Evolutionary conservation across 306 rosid genomes (phyloP).

Genomic region (Rubus idaeus): DNA sequence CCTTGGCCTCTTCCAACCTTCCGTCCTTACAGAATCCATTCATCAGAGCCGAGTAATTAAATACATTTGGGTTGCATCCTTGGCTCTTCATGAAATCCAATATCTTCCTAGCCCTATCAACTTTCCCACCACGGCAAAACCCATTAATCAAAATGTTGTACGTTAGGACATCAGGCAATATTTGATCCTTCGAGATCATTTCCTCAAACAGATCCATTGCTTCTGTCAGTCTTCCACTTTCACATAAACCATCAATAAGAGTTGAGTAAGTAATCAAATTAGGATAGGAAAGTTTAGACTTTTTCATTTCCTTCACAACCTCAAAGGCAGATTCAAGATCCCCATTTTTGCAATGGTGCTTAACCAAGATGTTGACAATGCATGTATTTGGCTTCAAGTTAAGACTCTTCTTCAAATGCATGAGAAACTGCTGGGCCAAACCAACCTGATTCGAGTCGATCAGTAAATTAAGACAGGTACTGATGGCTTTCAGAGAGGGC

Average conservation of each 20-base stretch:
- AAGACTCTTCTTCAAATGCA: conserved; percentile 53
- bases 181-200: conserved; percentile 62
- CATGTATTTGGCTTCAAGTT: conserved; percentile 65
- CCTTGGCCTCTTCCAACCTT: conserved; percentile 56
- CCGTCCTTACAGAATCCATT: conserved; percentile 64
- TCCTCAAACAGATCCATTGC: conserved; percentile 81
- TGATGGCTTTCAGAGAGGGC: conserved; percentile 73
- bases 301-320: conserved; percentile 72
- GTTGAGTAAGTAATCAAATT: conserved; percentile 81
- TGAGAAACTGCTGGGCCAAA: conserved; percentile 64
- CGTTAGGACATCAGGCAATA: conserved; percentile 68
- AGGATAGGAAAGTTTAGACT: conserved; percentile 55
- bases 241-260: conserved; percentile 72
- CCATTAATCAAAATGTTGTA: conserved; percentile 78
- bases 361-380: conserved; percentile 75
- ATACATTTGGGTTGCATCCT: conserved; percentile 72
- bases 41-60: conserved; percentile 68
- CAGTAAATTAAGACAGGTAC: conserved; percentile 79
- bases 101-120: conserved; percentile 61
- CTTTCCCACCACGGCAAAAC: conserved; percentile 61
- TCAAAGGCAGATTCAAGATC: conserved; percentile 76
- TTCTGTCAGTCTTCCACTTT: conserved; percentile 64
- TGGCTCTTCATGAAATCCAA: conserved; percentile 72
- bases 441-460: conserved; percentile 62
- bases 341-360: conserved; percentile 79